Evolutionary conservation across 2,329 filamentous ascomycete genomes (phyloP).

Genomic region (Periconia sp.): DNA sequence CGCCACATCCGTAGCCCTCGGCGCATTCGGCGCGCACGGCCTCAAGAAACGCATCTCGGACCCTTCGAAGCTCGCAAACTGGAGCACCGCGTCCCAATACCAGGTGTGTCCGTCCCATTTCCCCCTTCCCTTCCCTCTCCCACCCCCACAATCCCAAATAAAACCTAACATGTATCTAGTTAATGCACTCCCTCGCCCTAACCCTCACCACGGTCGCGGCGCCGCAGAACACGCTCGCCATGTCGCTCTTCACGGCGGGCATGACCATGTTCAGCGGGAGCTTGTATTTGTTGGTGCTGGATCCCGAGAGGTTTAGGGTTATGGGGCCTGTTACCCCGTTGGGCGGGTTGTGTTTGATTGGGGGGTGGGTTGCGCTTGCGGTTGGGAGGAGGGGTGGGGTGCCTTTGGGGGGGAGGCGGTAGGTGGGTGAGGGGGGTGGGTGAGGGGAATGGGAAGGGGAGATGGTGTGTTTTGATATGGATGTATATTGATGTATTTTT

Average conservation of each 20-base stretch:
- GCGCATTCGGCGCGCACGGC: slow-evolving; percentile 70
- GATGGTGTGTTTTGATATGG: neutral
- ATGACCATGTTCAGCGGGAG: slow-evolving; percentile 69
- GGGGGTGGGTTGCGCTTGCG: slow-evolving; percentile 60
- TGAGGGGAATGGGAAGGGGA: neutral
- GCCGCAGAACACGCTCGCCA: slow-evolving; percentile 60
- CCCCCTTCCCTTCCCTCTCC: neutral
- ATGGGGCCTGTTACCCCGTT: slow-evolving; percentile 67
- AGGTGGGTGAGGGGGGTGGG: neutral
- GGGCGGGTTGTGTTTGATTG: slow-evolving; percentile 65
- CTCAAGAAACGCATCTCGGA: slow-evolving; percentile 64
- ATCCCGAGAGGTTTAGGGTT: slow-evolving; percentile 60
- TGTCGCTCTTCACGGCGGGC: slow-evolving; percentile 62
- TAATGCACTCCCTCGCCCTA: slow-evolving; percentile 63
- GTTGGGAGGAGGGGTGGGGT: slow-evolving; percentile 34
- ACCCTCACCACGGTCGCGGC: slow-evolving; percentile 57
- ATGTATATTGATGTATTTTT: no score
- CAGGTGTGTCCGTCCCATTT: slow-evolving; percentile 52
- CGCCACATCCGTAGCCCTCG: slow-evolving; percentile 62
- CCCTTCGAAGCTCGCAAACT: slow-evolving; percentile 61
- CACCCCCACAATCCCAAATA: neutral
- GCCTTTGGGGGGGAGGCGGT: slow-evolving; percentile 16
- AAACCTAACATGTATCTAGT: slow-evolving; percentile 46
- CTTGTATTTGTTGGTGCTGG: slow-evolving; percentile 65
- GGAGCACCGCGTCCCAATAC: slow-evolving; percentile 67